These are phyloP conservation scores for Neurospora discreta DNA, from an alignment of 495 filamentous ascomycete genomes.

Conservation along the genomic window DNA sequence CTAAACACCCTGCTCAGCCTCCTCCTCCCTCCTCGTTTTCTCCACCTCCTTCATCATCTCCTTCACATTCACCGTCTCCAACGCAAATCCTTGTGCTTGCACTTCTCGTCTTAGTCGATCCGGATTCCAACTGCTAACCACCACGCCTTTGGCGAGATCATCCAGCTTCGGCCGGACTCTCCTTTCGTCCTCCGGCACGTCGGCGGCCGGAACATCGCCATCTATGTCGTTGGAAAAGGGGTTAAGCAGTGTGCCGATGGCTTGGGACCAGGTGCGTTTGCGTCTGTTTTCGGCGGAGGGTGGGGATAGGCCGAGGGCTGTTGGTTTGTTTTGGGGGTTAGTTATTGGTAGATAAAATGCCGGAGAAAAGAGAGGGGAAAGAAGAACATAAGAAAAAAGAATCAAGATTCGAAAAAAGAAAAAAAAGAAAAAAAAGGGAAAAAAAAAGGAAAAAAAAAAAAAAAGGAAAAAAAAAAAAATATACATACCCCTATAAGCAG, in stretches of 20 bases:
- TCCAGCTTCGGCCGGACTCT: not conserved
- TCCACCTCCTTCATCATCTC: not conserved
- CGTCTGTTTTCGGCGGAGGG: not conserved
- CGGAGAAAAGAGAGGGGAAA: too few species aligned
- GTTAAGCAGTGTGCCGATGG: not conserved
- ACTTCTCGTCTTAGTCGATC: not conserved
- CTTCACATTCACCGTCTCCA: not conserved
- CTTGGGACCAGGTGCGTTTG: not conserved
- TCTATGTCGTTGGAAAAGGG: not conserved
- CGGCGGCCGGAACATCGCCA: not conserved
- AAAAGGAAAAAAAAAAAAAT: not conserved
- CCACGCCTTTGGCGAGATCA: not conserved
- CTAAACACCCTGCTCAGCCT: not conserved
- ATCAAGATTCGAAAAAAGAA: not conserved
- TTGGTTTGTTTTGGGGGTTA: too few species aligned
- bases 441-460: not conserved
- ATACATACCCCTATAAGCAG: constrained; percentile 8
- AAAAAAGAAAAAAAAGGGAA: not conserved
- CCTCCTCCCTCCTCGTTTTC: not conserved
- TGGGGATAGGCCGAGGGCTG: not conserved
- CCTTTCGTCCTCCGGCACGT: not conserved
- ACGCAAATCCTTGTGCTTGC: not conserved
- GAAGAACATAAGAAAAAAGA: not conserved
- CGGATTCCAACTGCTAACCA: not conserved
- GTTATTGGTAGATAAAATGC: too few species aligned